Percentiles rank a stretch among this genome's conserved stretches.
Evolutionary conservation across 768 basidiomycete species (phyloP).

Genomic region (Hypholoma fasciculare): DNA sequence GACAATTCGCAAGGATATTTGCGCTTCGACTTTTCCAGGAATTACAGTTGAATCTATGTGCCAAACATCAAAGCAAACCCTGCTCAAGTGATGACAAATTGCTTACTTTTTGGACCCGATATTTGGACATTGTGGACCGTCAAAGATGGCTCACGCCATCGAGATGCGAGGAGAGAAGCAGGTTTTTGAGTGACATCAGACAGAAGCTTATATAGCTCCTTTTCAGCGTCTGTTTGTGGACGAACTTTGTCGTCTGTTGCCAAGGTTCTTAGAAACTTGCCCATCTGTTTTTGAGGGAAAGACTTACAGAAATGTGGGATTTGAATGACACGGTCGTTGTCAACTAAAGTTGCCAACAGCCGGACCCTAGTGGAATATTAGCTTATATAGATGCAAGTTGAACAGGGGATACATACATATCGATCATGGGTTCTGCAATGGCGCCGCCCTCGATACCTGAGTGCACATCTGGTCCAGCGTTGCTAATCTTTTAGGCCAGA

Average conservation of each 20-base stretch:
- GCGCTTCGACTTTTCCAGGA: constrained; percentile 78
- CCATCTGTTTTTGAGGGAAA: neutral
- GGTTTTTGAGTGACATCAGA: constrained; percentile 68
- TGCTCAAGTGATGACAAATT: constrained; percentile 1
- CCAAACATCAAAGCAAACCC: neutral
- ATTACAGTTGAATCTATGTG: constrained; percentile 82
- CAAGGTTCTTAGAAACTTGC: neutral
- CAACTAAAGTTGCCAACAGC: constrained; percentile 70
- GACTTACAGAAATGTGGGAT: constrained; percentile 83
- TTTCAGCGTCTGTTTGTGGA: constrained; percentile 65
- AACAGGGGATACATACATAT: constrained; percentile 59
- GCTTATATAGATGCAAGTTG: neutral
- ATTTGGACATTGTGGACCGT: constrained; percentile 85
- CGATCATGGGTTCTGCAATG: constrained; percentile 86
- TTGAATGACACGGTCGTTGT: constrained; percentile 55
- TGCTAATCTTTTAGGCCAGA: constrained; percentile 53
- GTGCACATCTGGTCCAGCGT: constrained; percentile 78
- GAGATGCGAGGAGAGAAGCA: constrained; percentile 66
- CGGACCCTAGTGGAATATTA: constrained; percentile 58
- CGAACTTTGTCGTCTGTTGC: constrained; percentile 74
- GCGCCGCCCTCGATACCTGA: constrained; percentile 95
- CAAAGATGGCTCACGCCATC: constrained; percentile 90
- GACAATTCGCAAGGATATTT: constrained; percentile 89
- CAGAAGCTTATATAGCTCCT: constrained; percentile 64
- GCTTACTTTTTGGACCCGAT: constrained; percentile 77